Conservation (phyloP, 2,329 filamentous ascomycete genomes). For the Colletotrichum gigasporum region DNA sequence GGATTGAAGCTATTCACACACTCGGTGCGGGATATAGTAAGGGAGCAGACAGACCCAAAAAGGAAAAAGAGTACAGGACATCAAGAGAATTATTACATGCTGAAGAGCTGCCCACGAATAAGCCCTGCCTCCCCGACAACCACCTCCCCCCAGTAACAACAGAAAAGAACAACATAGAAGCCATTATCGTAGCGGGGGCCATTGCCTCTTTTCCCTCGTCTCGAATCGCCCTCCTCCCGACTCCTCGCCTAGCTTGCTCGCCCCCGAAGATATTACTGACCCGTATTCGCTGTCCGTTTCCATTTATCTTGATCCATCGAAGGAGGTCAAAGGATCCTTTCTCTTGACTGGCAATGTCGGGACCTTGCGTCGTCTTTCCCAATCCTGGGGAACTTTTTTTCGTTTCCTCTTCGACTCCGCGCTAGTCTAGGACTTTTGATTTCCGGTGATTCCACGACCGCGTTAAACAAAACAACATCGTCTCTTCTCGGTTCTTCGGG, state of each 20-base stretch:
- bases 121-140: conserved; percentile 41
- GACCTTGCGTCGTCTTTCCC: background rate
- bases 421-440: conserved; percentile 28
- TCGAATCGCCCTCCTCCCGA: conserved; percentile 17
- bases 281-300: conserved; percentile 4
- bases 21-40: conserved; percentile 20
- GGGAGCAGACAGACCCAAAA: conserved; percentile 34
- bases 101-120: conserved; percentile 46
- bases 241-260: background rate
- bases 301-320: background rate
- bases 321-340: background rate
- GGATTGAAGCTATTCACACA: conserved; percentile 28
- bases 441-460: conserved; percentile 21
- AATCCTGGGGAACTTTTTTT: conserved; percentile 12
- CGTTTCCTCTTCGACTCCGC: conserved; percentile 25
- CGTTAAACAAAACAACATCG: conserved; percentile 2
- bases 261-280: conserved; percentile 19
- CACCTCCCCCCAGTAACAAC: conserved; percentile 29
- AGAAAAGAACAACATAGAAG: conserved; percentile 32
- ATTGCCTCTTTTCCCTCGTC: conserved; percentile 19
- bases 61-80: conserved; percentile 47
- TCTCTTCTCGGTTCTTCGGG: conserved; percentile 4
- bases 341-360: conserved; percentile 3
- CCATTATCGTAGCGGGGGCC: conserved; percentile 34
- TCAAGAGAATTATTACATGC: conserved; percentile 60